These are phyloP conservation scores for Cyberlindnera japonica DNA, from an alignment of 805 yeast genomes.

Conservation along the genomic window DNA sequence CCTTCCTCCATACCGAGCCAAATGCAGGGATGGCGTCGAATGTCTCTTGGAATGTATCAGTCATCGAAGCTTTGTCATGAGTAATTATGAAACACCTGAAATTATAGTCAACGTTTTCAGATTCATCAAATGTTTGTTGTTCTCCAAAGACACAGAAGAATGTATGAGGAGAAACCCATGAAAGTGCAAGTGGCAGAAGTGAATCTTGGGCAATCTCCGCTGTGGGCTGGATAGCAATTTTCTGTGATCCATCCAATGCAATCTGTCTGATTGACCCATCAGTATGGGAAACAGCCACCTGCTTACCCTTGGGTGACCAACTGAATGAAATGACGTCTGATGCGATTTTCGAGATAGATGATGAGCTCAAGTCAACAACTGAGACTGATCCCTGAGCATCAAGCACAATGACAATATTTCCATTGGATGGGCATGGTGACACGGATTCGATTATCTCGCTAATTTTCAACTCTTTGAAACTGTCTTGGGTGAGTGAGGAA, in stretches of 20 bases:
- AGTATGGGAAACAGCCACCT: conserved; percentile 15
- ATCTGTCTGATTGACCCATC: conserved; percentile 19
- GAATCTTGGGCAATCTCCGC: conserved; percentile 19
- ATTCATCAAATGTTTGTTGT: conserved; percentile 28
- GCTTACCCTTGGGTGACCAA: conserved; percentile 23
- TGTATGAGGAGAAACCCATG: conserved; percentile 15
- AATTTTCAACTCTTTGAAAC: conserved; percentile 16
- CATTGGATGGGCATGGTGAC: conserved; percentile 22
- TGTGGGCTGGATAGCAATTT: conserved; percentile 9
- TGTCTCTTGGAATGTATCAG: conserved; percentile 29
- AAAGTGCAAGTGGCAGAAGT: conserved; percentile 16
- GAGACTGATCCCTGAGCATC: conserved; percentile 16
- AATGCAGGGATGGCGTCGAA: conserved; percentile 50
- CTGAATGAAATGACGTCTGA: conserved; percentile 24
- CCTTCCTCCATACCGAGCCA: conserved; percentile 45
- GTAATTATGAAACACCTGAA: conserved; percentile 25
- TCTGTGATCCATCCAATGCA: conserved; percentile 11
- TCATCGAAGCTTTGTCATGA: not conserved
- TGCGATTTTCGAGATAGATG: conserved; percentile 3
- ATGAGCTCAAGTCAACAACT: conserved; percentile 11
- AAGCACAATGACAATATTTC: conserved; percentile 19
- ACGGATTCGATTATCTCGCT: conserved; percentile 18
- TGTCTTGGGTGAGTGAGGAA: not conserved
- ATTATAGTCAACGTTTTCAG: conserved; percentile 27
- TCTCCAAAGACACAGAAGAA: conserved; percentile 30